phyloP scores from a whole-genome alignment of 1,284 basidiomycete species.

The Trametes hirsuta region DNA sequence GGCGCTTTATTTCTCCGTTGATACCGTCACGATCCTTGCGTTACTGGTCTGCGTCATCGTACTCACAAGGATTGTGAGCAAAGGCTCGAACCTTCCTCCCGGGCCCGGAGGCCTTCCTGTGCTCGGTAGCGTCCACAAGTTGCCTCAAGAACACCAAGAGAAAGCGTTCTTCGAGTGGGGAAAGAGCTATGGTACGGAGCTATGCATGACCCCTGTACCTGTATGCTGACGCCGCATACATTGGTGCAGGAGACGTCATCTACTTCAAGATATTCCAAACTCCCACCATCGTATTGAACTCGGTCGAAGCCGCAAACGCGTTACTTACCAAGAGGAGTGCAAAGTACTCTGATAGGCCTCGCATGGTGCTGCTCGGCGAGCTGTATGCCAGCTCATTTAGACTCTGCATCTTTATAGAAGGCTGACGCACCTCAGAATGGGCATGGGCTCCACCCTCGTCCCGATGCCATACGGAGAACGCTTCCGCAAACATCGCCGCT shows the following conservation, averaged over 20 bases:
- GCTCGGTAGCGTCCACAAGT: conserved; percentile 18
- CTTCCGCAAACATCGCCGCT: conserved; percentile 34
- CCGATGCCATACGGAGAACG: conserved; percentile 32
- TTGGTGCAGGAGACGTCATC: conserved; percentile 22
- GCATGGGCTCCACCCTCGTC: conserved; percentile 22
- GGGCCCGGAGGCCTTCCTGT: conserved; percentile 19
- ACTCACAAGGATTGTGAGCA: background rate
- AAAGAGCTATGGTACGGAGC: conserved; percentile 11
- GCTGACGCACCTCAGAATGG: conserved; percentile 15
- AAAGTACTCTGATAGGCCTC: conserved; percentile 28
- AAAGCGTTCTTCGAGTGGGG: conserved; percentile 15
- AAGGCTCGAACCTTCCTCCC: conserved; percentile 4
- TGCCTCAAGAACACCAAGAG: conserved; percentile 12
- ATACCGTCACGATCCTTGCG: no score
- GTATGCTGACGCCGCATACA: background rate
- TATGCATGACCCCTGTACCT: background rate
- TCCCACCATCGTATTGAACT: conserved; percentile 25
- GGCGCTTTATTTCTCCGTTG: no score
- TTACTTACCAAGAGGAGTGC: conserved; percentile 28
- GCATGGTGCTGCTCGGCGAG: conserved; percentile 18
- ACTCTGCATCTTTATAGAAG: no score
- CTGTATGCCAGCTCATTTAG: background rate
- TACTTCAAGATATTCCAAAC: conserved; percentile 20
- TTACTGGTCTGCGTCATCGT: background rate
- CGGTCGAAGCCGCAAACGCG: conserved; percentile 23